Base-by-base conservation (phyloP, 306 rosid genomes). In the Inga oerstediana region DNA sequence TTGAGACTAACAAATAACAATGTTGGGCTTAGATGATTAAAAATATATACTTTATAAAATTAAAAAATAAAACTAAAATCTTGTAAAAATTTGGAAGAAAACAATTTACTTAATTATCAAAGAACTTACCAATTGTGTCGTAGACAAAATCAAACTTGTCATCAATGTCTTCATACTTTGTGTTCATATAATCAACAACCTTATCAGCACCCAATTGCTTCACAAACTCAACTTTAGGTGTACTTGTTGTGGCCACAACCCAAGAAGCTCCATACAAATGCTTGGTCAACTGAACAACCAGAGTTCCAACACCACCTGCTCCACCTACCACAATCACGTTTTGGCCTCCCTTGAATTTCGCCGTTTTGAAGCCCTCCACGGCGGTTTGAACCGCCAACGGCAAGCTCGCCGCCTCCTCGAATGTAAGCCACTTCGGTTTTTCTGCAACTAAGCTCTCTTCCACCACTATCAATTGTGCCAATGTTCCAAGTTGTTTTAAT, bases 381-480 rank as follows among this genome's bases (percentile, higher is more conserved):
- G 87, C 88, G 41, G 91, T 88, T 34, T 88, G 91, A 46, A 85
- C 77, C n/a, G 87, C 91, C 69, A 88, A 51, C 45, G 88, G 88
- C 85, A 88, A 80, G 85, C 91, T 83, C 2, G 88, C 91, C 51
- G 88, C 88, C 35, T 88, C 91, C 87, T 88, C 91, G 51, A 88
- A 88, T 12, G 91, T 85, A 59, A 85, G 52, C 51, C 72, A 41
- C 39, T 80, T 61, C 0, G 88, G 88, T 75, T 85, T 88, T 64
- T 45, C 54, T 35, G 88, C 87, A 34, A 88, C 73, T 54, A 85
- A 80, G 0, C 41, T 85, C 67, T 85, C 88, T 77, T 88, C 91
- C 74, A 85, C 88, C 8, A 80, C 85, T 52, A 85, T 80, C 45
- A 80, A 85, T 37, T 88, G 85, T 49, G 87, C 85, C 69, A 88